Conservation (phyloP, 2,329 filamentous ascomycete species). For the Colletotrichum sidae region DNA sequence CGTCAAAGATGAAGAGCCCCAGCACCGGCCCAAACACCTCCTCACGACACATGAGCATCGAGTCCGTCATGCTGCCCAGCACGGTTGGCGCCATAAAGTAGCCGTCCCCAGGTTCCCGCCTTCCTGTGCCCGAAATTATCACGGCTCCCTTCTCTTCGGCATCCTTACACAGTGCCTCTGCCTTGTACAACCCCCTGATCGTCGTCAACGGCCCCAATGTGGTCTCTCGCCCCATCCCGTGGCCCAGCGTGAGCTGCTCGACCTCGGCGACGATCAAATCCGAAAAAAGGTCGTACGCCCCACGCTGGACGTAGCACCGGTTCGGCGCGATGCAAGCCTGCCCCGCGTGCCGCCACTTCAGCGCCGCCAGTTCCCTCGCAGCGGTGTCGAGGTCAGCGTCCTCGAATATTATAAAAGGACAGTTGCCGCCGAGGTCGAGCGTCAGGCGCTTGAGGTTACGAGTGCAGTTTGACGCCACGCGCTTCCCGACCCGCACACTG, state of each 20-base stretch:
- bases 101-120: conserved; percentile 71
- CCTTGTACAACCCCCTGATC: conserved; percentile 47
- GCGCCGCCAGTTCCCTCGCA: conserved; percentile 63
- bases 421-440: conserved; percentile 77
- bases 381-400: conserved; percentile 74
- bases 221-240: conserved; percentile 42
- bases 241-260: conserved; percentile 38
- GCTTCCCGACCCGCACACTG: conserved; percentile 74
- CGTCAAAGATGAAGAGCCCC: conserved; percentile 76
- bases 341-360: conserved; percentile 67
- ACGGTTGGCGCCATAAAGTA: conserved; percentile 80
- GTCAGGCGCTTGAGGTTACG: conserved; percentile 74
- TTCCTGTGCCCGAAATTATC: conserved; percentile 65
- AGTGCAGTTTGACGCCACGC: conserved; percentile 72
- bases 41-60: conserved; percentile 75
- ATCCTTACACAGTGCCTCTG: conserved; percentile 69
- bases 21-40: conserved; percentile 84
- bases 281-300: conserved; percentile 67
- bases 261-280: conserved; percentile 50
- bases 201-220: conserved; percentile 52
- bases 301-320: conserved; percentile 67
- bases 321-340: conserved; percentile 72
- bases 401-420: conserved; percentile 72
- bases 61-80: conserved; percentile 72
- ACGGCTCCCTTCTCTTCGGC: conserved; percentile 72